Base-by-base conservation (phyloP, 2,329 filamentous ascomycete species). In the Aspergillus aculeatinus region DNA sequence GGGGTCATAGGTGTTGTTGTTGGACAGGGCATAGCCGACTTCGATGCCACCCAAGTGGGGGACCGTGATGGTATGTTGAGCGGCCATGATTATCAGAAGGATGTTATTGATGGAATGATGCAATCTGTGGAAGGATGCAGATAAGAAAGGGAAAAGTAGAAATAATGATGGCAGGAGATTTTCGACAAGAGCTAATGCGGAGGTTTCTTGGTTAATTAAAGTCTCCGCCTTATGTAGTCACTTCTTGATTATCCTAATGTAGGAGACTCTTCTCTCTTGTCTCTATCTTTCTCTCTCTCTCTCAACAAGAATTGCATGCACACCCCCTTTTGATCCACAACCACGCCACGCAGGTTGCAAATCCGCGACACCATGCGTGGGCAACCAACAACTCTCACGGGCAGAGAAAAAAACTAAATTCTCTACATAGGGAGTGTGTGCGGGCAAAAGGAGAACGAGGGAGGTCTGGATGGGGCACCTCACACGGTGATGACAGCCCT, bases 41-140 rank as follows among this genome's bases (percentile, higher is more conserved):
- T 77, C 72, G 60, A 80, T 82, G 64, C 81, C 81, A 42, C 80
- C 80, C 4, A 84, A 73, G 65, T 83, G 81, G 47, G 81, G 75
- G 48, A 84, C 80, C 4, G 71, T 68, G 50, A 83, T 69, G 4
- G 74, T 76, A 56, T 71, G 63, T 3, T 64, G 68, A n/a, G 62
- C 66, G 2, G 66, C 49, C 68, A 72, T 72, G 27, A 12, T 35
- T 52, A 10, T 51, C 23, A 47, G 27, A n/a, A 35, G 19, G 7
- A 11, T 31, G 27, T 10, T 44, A 35, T 39, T 16, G 16, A n/a
- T 31, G 23, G 16, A 31, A 1, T 50, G 23, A 50, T 11, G 23
- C 19, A 47, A 31, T 53, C 5, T 9, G 35, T 7, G 33, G 23
- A 35, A 25, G 39, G 27, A 9, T 21, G 25, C n/a, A 29, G 25